phyloP scores from a whole-genome alignment of 2,329 filamentous ascomycete genomes.

The Alternaria metachromatica region DNA sequence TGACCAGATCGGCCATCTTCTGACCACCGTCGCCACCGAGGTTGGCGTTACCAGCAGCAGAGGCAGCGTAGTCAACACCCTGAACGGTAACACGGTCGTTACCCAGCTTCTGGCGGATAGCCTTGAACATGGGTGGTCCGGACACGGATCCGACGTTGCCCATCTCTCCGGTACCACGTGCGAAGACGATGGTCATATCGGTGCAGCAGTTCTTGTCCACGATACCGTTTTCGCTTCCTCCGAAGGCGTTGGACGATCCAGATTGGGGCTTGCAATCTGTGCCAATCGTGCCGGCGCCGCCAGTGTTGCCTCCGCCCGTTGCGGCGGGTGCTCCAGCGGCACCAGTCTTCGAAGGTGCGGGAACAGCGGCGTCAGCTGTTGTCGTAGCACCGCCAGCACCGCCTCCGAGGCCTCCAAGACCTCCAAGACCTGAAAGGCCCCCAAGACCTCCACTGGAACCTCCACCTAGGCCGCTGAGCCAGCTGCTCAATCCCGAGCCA shows the following conservation, averaged over 20 bases:
- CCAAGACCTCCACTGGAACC: not conserved
- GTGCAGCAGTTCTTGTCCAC: slow-evolving; percentile 50
- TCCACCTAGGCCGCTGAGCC: not conserved
- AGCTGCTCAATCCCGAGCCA: not conserved
- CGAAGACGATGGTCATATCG: slow-evolving; percentile 53
- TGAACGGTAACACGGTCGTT: slow-evolving; percentile 37
- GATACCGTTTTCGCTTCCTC: slow-evolving; percentile 50
- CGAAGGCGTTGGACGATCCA: slow-evolving; percentile 21
- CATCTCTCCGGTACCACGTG: slow-evolving; percentile 51
- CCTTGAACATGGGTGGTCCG: slow-evolving; percentile 48
- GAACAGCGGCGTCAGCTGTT: not conserved
- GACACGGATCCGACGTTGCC: slow-evolving; percentile 54
- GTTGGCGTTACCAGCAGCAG: slow-evolving; percentile 32
- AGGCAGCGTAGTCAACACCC: slow-evolving; percentile 43
- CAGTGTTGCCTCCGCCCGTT: not conserved
- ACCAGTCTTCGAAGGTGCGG: not conserved
- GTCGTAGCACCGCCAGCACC: not conserved
- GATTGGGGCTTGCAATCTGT: slow-evolving; percentile 32
- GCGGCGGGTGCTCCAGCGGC: not conserved
- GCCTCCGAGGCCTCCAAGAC: slow-evolving; percentile 4
- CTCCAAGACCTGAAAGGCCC: not conserved
- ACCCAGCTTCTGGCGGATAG: slow-evolving; percentile 36
- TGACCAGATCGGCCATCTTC: slow-evolving; percentile 33
- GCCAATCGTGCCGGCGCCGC: slow-evolving; percentile 19
- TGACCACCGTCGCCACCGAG: slow-evolving; percentile 35